Conservation (phyloP, 2,329 filamentous ascomycete genomes). For the Byssothecium circinans region DNA sequence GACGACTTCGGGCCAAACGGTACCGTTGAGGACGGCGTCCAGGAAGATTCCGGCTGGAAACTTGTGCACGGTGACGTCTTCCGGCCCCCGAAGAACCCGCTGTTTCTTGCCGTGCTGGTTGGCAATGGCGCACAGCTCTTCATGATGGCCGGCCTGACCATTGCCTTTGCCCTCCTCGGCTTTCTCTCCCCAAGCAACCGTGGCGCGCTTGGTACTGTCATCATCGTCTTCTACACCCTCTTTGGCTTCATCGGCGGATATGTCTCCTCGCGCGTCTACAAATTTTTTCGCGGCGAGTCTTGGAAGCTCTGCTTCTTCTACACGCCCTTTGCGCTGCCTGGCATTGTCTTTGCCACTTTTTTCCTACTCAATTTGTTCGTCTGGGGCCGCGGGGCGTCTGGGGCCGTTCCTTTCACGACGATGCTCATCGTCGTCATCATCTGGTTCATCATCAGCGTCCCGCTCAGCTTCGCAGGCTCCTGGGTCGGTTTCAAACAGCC, state of each 20-base stretch:
- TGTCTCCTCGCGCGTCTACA: slow-evolving; percentile 86
- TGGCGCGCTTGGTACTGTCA: slow-evolving; percentile 88
- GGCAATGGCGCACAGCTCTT: slow-evolving; percentile 96
- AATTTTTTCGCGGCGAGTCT: slow-evolving; percentile 84
- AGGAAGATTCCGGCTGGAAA: slow-evolving; percentile 99
- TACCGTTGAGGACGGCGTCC: slow-evolving; percentile 82
- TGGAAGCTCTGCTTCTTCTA: slow-evolving; percentile 94
- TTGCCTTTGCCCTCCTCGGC: slow-evolving; percentile 86
- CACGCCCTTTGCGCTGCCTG: slow-evolving; percentile 83
- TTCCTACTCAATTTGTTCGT: slow-evolving; percentile 96
- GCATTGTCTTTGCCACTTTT: slow-evolving; percentile 81
- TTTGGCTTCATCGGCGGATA: slow-evolving; percentile 94
- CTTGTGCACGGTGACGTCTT: slow-evolving; percentile 97
- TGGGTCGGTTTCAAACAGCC: slow-evolving; percentile 84
- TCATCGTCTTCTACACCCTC: slow-evolving; percentile 89
- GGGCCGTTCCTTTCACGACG: slow-evolving; percentile 92
- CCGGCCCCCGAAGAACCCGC: slow-evolving; percentile 77
- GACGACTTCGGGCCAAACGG: slow-evolving; percentile 83
- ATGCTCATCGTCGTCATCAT: slow-evolving; percentile 93
- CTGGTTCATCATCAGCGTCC: slow-evolving; percentile 96
- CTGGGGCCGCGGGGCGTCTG: slow-evolving; percentile 89
- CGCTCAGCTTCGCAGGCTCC: slow-evolving; percentile 83
- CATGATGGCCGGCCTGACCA: slow-evolving; percentile 94
- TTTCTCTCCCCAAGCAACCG: slow-evolving; percentile 96
- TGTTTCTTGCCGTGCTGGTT: slow-evolving; percentile 83